Conservation (phyloP, 75 land plant species). For the Cryptomeria japonica region DNA sequence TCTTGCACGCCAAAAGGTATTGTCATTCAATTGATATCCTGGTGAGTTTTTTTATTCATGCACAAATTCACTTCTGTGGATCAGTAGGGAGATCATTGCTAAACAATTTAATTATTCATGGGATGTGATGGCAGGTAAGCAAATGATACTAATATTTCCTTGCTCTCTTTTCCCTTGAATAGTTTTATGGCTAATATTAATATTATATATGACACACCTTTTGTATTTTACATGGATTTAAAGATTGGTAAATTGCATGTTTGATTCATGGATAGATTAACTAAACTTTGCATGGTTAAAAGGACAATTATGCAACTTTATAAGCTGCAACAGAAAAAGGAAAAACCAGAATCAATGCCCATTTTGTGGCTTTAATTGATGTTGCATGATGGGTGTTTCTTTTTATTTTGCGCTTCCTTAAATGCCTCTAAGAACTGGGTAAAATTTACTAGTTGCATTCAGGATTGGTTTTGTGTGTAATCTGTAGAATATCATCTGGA, state of each 20-base stretch:
- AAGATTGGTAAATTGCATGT: background rate
- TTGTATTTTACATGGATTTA: background rate
- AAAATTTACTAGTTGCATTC: too few species aligned
- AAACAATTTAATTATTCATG: background rate
- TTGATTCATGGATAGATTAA: background rate
- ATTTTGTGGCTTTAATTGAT: background rate
- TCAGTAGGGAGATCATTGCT: background rate
- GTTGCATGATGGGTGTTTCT: background rate
- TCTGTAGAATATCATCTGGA: too few species aligned
- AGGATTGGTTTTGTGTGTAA: too few species aligned
- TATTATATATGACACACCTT: background rate
- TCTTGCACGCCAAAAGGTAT: constrained; percentile 81
- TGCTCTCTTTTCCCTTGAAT: background rate
- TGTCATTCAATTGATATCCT: background rate
- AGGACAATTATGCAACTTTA: background rate
- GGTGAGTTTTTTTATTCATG: constrained; percentile 1
- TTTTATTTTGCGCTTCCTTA: background rate
- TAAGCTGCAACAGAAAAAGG: background rate
- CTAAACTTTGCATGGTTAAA: background rate
- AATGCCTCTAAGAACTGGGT: too few species aligned
- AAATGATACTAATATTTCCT: background rate
- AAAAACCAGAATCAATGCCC: background rate
- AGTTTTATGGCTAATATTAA: background rate
- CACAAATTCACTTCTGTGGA: background rate
- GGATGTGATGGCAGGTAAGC: background rate